phyloP scores from a whole-genome alignment of 305 asterid species.

The Fraxinus albicans region DNA sequence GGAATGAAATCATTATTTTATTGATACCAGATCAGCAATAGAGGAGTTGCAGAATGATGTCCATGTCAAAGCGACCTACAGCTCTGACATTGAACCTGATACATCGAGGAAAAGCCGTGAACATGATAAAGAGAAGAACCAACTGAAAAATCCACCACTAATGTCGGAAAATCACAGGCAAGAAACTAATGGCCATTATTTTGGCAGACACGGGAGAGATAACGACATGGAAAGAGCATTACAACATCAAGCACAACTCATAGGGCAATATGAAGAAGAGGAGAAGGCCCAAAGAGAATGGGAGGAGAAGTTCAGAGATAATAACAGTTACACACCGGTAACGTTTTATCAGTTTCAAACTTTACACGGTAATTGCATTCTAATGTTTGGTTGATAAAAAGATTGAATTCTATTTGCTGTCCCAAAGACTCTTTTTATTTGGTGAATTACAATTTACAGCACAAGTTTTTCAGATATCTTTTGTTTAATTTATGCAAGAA shows the following conservation, averaged over 20 bases:
- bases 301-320: conserved; percentile 83
- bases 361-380: neutral
- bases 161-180: conserved; percentile 30
- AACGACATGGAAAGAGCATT: conserved; percentile 61
- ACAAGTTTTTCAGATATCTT: neutral
- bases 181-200: conserved; percentile 30
- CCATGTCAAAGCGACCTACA: conserved; percentile 32
- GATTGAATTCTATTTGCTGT: neutral
- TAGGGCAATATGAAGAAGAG: conserved; percentile 61
- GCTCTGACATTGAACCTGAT: conserved; percentile 35
- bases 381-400: neutral
- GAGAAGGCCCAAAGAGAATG: conserved; percentile 82
- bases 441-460: conserved; percentile 3
- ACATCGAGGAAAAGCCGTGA: conserved; percentile 34
- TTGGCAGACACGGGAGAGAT: conserved; percentile 34
- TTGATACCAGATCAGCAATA: conserved; percentile 40
- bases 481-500: neutral
- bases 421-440: neutral
- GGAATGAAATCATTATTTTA: conserved; percentile 7
- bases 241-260: conserved; percentile 60
- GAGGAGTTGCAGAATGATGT: conserved; percentile 44
- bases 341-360: conserved; percentile 14
- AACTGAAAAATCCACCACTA: conserved; percentile 31
- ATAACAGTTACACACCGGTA: conserved; percentile 63
- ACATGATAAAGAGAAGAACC: conserved; percentile 35